Evolutionary conservation across 495 filamentous ascomycete species (phyloP), one percentile per base, ranked within the genome.

Genomic region (Echria macrotheca): DNA sequence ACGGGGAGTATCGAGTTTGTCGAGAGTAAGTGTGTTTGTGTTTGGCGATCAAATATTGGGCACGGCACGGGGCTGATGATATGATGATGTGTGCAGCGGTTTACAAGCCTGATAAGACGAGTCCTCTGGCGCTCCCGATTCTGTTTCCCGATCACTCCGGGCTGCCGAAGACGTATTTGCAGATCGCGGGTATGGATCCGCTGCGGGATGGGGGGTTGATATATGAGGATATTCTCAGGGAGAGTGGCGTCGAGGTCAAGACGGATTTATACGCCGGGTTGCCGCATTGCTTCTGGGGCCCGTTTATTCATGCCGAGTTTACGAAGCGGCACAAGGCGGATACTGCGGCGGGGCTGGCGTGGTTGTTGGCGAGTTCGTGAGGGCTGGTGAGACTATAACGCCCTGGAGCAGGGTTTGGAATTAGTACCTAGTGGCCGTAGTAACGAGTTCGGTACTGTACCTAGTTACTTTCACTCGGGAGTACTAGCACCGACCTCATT

Each of bases 271-370:
- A 44, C 22, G 23, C 41, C 3, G 41, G 41, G 23, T 17, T 44
- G 41, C 41, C 41, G 4, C 41, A 44, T 44, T 44, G 41, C 14
- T 44, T 44, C 41, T 44, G 41, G 41, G 41, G 41, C 1, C 2
- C 12, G 8, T 44, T 44, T n/a, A 44, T 44, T 10, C 41, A 44
- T 44, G 41, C 41, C 12, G 23, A 29, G 4, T 44, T 44, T 29
- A 44, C 41, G 4, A 44, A 44, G 14, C 2, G 11, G 41, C 41
- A 44, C 14, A 29, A 24, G 18, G 15, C 26, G 12, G 41, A 44
- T 17, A 28, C 41, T 10, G 12, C 22, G 2, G 41, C 26, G 10
- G 41, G 21, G 2, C 19, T 44, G 23, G 29, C 15, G 22, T 44
- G 41, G 41, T 17, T 44, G 25, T 17, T 44, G 23, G 8, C 33